phyloP scores from a whole-genome alignment of 306 rosid species.

The Cucurbita argyrosperma region DNA sequence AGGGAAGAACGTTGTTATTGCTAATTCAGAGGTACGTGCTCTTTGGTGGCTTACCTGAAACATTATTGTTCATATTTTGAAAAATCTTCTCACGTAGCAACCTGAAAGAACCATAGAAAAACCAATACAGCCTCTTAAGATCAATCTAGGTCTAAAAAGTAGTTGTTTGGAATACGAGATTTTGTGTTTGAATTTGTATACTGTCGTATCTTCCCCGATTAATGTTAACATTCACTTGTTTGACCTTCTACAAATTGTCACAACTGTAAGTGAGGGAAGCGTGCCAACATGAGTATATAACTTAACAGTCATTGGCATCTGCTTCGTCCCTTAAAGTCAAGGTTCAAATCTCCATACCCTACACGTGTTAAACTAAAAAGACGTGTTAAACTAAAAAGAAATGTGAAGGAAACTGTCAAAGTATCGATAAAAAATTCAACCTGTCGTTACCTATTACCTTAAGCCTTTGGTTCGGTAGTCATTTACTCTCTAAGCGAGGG shows the following conservation, averaged over 20 bases:
- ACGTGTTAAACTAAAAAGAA: too few relatives aligned
- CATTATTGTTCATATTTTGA: neutral
- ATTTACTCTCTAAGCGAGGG: too few relatives aligned
- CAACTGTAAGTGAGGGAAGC: neutral
- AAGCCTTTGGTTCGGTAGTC: neutral
- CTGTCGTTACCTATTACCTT: neutral
- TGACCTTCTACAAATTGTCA: neutral
- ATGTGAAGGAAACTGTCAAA: too few relatives aligned
- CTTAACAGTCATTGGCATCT: neutral
- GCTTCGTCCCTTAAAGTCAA: too few relatives aligned
- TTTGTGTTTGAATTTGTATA: too few relatives aligned
- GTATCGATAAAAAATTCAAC: neutral
- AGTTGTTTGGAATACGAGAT: neutral
- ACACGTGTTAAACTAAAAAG: too few relatives aligned
- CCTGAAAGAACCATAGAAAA: neutral
- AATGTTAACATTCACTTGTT: neutral
- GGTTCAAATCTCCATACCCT: too few relatives aligned
- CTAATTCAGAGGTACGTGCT: constrained; percentile 53
- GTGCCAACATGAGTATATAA: too few relatives aligned
- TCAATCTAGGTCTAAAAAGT: neutral
- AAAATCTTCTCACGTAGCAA: neutral
- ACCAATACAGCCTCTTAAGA: neutral
- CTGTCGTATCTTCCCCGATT: neutral
- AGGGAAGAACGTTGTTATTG: constrained; percentile 62
- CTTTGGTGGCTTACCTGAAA: neutral